Percentiles rank a stretch among this genome's conserved stretches.
Evolutionary conservation across 2,329 filamentous ascomycete genomes (phyloP).

Genomic region (Fusarium sp.): DNA sequence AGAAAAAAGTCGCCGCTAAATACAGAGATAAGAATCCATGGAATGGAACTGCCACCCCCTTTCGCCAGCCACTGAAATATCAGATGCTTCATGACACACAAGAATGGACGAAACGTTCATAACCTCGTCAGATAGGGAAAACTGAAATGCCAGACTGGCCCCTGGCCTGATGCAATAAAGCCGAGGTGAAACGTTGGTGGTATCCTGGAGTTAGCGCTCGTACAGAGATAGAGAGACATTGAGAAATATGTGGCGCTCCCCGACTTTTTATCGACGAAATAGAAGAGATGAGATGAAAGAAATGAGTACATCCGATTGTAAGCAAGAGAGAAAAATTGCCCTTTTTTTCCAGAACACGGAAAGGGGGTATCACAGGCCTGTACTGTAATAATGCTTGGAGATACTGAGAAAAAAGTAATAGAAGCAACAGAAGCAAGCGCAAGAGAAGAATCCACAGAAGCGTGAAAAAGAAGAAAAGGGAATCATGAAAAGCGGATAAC

Average conservation of each 20-base stretch:
- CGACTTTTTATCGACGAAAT: slow-evolving; percentile 48
- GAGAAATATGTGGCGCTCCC: slow-evolving; percentile 47
- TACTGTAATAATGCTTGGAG: slow-evolving; percentile 40
- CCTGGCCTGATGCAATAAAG: slow-evolving; percentile 47
- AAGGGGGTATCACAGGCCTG: slow-evolving; percentile 41
- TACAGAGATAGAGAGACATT: slow-evolving; percentile 47
- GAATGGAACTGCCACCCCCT: slow-evolving; percentile 42
- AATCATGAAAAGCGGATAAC: slow-evolving; percentile 45
- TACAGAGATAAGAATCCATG: slow-evolving; percentile 48
- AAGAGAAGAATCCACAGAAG: slow-evolving; percentile 41
- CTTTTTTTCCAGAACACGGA: slow-evolving; percentile 32
- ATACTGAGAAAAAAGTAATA: slow-evolving; percentile 47
- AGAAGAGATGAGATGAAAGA: slow-evolving; percentile 49
- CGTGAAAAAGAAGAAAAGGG: slow-evolving; percentile 46
- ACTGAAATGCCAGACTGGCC: slow-evolving; percentile 46
- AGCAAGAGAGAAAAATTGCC: slow-evolving; percentile 50
- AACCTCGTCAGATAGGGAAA: slow-evolving; percentile 48
- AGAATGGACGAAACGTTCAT: slow-evolving; percentile 48
- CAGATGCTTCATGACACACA: slow-evolving; percentile 46
- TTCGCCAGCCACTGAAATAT: slow-evolving; percentile 46
- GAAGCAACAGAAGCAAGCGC: slow-evolving; percentile 45
- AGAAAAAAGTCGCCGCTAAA: slow-evolving; percentile 46
- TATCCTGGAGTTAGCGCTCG: slow-evolving; percentile 51
- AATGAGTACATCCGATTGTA: slow-evolving; percentile 49
- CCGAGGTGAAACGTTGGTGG: slow-evolving; percentile 44